Evolutionary conservation across 768 basidiomycete species (phyloP).

Genomic region (Cystobasidium tubakii): DNA sequence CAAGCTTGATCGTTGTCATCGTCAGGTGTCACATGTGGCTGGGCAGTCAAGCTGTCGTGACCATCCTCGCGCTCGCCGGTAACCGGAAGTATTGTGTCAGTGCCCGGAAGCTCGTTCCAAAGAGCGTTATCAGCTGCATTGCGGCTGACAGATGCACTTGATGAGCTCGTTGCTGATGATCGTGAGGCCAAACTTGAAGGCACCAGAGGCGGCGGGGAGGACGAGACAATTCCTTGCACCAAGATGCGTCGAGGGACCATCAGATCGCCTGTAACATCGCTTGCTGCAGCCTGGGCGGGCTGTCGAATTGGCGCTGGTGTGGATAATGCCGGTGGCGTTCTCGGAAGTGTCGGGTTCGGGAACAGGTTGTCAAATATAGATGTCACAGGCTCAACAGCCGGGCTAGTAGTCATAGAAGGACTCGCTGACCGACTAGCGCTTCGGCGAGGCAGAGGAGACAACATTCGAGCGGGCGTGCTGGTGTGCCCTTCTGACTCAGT

Average conservation of each 20-base stretch:
- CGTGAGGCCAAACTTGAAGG: background rate
- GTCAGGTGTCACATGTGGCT: background rate
- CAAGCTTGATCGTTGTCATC: background rate
- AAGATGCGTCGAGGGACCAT: constrained; percentile 19
- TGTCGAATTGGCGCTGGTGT: background rate
- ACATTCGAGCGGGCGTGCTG: background rate
- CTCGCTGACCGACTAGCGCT: constrained; percentile 4
- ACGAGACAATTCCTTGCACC: constrained; percentile 26
- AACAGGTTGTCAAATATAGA: background rate
- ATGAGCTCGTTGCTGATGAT: background rate
- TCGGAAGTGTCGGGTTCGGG: background rate
- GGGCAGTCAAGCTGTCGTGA: too few relatives aligned
- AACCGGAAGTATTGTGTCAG: background rate
- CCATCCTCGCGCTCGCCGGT: background rate
- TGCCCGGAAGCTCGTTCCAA: constrained; percentile 30
- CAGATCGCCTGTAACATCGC: background rate
- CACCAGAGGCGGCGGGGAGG: background rate
- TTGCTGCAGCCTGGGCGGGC: background rate
- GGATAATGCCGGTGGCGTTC: background rate
- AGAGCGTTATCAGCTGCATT: background rate
- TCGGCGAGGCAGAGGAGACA: background rate
- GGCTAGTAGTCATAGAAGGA: background rate
- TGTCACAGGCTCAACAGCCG: background rate
- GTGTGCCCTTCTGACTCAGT: background rate
- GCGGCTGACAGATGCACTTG: background rate